Evolutionary conservation across 768 basidiomycete species (phyloP), one percentile per base, ranked within the genome.

Genomic region (Mycena filopes): DNA sequence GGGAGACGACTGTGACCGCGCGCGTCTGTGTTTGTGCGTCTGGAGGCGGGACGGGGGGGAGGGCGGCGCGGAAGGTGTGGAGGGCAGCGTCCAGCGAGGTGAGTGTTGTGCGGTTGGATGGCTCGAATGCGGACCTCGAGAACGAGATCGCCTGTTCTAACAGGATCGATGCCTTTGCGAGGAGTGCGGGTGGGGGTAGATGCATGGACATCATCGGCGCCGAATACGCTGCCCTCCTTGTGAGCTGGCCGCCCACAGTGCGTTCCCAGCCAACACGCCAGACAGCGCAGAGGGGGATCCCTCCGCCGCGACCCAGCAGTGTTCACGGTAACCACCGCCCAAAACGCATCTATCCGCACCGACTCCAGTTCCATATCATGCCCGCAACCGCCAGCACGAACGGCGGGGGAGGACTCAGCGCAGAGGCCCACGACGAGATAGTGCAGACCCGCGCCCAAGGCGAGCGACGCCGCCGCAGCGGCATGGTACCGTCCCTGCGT

Each of bases 401-500:
- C 5, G 6, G 48, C 31, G 1, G 49, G 55, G 4, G 60, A 1
- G 1, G 12, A 2, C 33, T 55, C 40, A 1, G 18, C 16, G 7
- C 45, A 41, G 1, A n/a, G n/a, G n/a, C n/a, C n/a, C n/a, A n/a
- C n/a, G n/a, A n/a, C n/a, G n/a, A n/a, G 55, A 67, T 21, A n/a
- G 15, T 64, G 46, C 9, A 64, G 55, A 1, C 49, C 48, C 1
- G 54, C 63, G 6, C 29, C 26, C 18, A 57, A 16, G 9, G 63
- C 63, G 20, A 64, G 28, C 8, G 84, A 78, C 2, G 83, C 80
- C 0, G 86, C 86, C 0, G 85, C 80, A 20, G 81, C 81, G 0
- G 81, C 79, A 67, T 87, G 82, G 64, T 83, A 83, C 60, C 81
- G 80, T n/a, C 86, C 86, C 66, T 87, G 86, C n/a, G 83, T 71